Percentiles rank a stretch among this genome's conserved stretches.
Conservation (phyloP, 441 rosid genomes). For the Pelargonium australe region DNA sequence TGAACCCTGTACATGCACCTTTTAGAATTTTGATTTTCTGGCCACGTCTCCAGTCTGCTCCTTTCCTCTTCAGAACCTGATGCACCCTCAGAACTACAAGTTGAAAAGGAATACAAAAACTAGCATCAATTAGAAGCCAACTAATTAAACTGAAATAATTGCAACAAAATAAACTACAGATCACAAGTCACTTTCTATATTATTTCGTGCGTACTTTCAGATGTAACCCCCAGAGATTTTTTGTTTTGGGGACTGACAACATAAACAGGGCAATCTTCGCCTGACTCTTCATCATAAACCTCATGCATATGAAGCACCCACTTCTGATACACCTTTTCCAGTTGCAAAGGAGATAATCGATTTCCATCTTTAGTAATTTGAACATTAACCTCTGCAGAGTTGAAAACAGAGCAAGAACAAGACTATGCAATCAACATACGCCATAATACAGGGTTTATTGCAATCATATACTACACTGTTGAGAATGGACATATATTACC, state of each 20-base stretch:
- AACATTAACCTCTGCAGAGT: slow-evolving; percentile 34
- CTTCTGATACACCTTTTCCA: slow-evolving; percentile 51
- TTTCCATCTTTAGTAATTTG: slow-evolving; percentile 36
- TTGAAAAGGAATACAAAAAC: slow-evolving; percentile 14
- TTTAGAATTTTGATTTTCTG: slow-evolving; percentile 52
- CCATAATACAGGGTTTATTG: background rate
- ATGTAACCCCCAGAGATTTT: slow-evolving; percentile 46
- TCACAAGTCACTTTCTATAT: slow-evolving; percentile 4
- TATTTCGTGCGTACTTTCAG: slow-evolving; percentile 41
- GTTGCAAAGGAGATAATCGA: slow-evolving; percentile 24
- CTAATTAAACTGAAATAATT: background rate
- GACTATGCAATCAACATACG: background rate
- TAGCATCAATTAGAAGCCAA: slow-evolving; percentile 7
- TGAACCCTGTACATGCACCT: slow-evolving; percentile 52
- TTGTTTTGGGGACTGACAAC: slow-evolving; percentile 38
- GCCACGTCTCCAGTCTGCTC: slow-evolving; percentile 45
- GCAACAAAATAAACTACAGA: background rate
- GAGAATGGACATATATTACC: slow-evolving; percentile 26
- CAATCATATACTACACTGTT: background rate
- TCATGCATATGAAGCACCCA: slow-evolving; percentile 72
- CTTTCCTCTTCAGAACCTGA: slow-evolving; percentile 38
- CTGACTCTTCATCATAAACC: slow-evolving; percentile 47
- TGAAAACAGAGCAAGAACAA: slow-evolving; percentile 3
- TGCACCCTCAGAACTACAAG: slow-evolving; percentile 60
- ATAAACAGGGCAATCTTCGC: slow-evolving; percentile 52